Base-by-base conservation (phyloP, 116 monocot species). In the Trichopus zeylanicus region DNA sequence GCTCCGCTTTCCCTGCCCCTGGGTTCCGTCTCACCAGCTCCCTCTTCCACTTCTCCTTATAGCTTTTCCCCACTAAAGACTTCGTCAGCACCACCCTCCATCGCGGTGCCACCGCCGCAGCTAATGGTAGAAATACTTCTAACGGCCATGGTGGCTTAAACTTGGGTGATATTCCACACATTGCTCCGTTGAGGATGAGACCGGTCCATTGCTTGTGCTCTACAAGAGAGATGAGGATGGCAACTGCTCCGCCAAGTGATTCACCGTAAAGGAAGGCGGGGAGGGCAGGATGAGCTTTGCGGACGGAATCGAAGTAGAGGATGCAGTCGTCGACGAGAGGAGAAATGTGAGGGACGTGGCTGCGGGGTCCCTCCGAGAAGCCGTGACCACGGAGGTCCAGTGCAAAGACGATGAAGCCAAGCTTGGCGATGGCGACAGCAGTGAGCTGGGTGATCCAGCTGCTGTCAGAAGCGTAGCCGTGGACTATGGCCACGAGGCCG, bases 251-350 rank as follows among this genome's bases (percentile, higher is more conserved):
- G 38, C 85, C 85, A 1, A 85, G 70, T 4, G 85, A 85, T 31
- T 85, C 85, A 18, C 85, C 80, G 57, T 85, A 85, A 23, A 85
- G 59, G 67, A 85, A 85, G 28, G 74, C 72, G 25, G 80, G 85
- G 15, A 85, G 73, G 28, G 47, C 30, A 3, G 58, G 20, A 42
- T 64, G 51, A 16, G 35, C 56, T 1, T 35, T 26, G 29, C 53
- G 55, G 38, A 48, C 74, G 4, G 57, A 30, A 51, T 67, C 68
- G 38, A 86, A 78, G 70, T 48, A 74, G 27, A 53, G 64, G 3
- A 74, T 30, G 71, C 81, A 81, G 74, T 78, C 78, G 39, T 71
- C 67, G 26, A 86, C 57, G 33, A 70, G 26, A 0, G 64, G 74
- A 9, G 25, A 15, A 48, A 78, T 61, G 27, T 61, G 46, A 2